A percentile compares a stretch with the other conserved stretches of the same genome.
These are phyloP conservation scores for Podila epicladia DNA, from an alignment of 192 early-diverging fungal genomes.

Conservation along the genomic window DNA sequence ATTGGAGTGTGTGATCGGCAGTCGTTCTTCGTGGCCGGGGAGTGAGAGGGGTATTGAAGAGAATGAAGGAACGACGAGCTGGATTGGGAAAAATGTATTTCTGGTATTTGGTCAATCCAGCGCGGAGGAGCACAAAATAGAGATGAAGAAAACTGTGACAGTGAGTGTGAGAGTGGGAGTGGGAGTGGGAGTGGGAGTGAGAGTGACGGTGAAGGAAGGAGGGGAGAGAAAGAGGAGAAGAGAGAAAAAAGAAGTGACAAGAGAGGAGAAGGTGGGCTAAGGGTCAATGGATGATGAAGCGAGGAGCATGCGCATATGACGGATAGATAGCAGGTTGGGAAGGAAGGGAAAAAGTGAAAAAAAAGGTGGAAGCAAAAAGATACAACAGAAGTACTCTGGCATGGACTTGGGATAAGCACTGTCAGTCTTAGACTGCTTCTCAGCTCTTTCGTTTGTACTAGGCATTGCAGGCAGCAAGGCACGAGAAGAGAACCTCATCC, in stretches of 20 bases:
- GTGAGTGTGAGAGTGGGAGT: background rate
- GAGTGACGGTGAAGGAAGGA: background rate
- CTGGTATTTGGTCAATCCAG: background rate
- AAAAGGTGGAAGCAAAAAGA: background rate
- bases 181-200: background rate
- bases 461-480: no score
- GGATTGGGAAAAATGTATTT: background rate
- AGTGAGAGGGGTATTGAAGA: background rate
- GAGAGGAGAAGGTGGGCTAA: background rate
- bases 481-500: no score
- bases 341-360: background rate
- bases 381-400: background rate
- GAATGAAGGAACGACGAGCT: background rate
- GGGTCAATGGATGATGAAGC: background rate
- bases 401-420: background rate
- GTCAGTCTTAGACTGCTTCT: slow-evolving; percentile 17
- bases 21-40: background rate
- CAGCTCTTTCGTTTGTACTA: background rate
- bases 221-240: background rate
- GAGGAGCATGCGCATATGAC: background rate
- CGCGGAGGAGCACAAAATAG: background rate
- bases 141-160: background rate
- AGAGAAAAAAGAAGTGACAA: background rate
- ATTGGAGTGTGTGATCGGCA: background rate
- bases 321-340: background rate